These are phyloP conservation scores for Asterophora parasitica DNA, from an alignment of 768 basidiomycete species.

Conservation along the genomic window DNA sequence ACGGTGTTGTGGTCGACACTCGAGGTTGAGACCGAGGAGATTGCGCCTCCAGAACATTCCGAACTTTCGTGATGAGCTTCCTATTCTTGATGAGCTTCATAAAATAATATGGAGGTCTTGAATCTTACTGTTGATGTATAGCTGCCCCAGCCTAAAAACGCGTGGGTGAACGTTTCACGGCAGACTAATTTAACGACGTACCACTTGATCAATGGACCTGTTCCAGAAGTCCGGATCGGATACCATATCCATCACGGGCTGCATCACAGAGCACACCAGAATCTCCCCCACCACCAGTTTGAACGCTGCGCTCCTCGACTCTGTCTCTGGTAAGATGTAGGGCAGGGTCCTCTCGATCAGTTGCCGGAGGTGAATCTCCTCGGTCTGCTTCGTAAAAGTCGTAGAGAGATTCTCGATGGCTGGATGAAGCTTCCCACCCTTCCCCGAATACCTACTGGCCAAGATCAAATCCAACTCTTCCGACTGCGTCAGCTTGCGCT, in stretches of 20 bases:
- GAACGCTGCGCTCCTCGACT: conserved; percentile 65
- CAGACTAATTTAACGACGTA: conserved; percentile 34
- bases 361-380: conserved; percentile 77
- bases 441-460: conserved; percentile 74
- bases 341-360: conserved; percentile 72
- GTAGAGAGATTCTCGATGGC: conserved; percentile 87
- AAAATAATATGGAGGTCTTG: background rate
- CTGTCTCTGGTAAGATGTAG: conserved; percentile 69
- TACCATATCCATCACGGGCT: conserved; percentile 89
- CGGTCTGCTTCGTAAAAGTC: conserved; percentile 83
- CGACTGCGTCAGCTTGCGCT: conserved; percentile 80
- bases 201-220: conserved; percentile 84
- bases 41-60: conserved; percentile 78
- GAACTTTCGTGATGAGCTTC: conserved; percentile 83
- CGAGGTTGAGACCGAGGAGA: conserved; percentile 50
- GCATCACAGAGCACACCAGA: conserved; percentile 72
- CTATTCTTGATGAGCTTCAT: conserved; percentile 31
- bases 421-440: conserved; percentile 67
- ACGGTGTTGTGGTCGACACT: conserved; percentile 31
- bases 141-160: conserved; percentile 41
- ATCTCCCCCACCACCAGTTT: conserved; percentile 78
- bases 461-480: conserved; percentile 86
- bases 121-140: conserved; percentile 44
- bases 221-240: conserved; percentile 99
- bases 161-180: background rate